Evolutionary conservation across 768 basidiomycete species (phyloP).

Genomic region (Asterophora parasitica): DNA sequence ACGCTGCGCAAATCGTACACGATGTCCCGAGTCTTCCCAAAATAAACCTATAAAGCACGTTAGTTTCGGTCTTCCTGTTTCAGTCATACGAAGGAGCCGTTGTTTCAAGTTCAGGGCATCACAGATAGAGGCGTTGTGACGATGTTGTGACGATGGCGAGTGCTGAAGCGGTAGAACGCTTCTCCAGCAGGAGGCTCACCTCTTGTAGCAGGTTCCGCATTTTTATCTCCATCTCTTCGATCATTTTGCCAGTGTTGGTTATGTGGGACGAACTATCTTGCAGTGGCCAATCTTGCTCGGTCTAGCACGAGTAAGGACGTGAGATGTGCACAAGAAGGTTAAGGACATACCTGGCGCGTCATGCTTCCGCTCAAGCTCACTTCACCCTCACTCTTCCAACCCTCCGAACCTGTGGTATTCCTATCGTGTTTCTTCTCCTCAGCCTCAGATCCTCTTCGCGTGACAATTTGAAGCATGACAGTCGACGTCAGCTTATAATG

Average conservation of each 20-base stretch:
- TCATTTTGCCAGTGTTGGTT: slow-evolving; percentile 88
- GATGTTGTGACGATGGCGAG: no score
- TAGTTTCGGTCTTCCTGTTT: not conserved
- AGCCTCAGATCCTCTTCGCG: slow-evolving; percentile 36
- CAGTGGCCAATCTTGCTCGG: slow-evolving; percentile 82
- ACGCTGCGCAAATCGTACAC: slow-evolving; percentile 87
- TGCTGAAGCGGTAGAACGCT: not conserved
- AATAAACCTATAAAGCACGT: slow-evolving; percentile 61
- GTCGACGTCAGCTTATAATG: slow-evolving; percentile 98
- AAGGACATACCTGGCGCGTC: slow-evolving; percentile 81
- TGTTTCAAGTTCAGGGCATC: not conserved
- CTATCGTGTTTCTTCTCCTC: slow-evolving; percentile 27
- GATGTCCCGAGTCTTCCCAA: slow-evolving; percentile 95
- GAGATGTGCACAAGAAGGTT: not conserved
- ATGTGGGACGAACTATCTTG: slow-evolving; percentile 83
- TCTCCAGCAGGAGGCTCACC: slow-evolving; percentile 33
- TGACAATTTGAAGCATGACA: slow-evolving; percentile 89
- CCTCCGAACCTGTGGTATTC: slow-evolving; percentile 34
- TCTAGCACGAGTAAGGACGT: slow-evolving; percentile 34
- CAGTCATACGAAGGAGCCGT: not conserved
- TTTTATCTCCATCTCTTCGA: slow-evolving; percentile 99
- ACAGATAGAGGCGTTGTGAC: no score
- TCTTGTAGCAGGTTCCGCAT: slow-evolving; percentile 94
- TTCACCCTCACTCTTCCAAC: slow-evolving; percentile 64
- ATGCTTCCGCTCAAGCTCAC: slow-evolving; percentile 91